Evolutionary conservation across 306 rosid species (phyloP), one percentile per base, ranked within the genome.

Genomic region (Prunus mume): DNA sequence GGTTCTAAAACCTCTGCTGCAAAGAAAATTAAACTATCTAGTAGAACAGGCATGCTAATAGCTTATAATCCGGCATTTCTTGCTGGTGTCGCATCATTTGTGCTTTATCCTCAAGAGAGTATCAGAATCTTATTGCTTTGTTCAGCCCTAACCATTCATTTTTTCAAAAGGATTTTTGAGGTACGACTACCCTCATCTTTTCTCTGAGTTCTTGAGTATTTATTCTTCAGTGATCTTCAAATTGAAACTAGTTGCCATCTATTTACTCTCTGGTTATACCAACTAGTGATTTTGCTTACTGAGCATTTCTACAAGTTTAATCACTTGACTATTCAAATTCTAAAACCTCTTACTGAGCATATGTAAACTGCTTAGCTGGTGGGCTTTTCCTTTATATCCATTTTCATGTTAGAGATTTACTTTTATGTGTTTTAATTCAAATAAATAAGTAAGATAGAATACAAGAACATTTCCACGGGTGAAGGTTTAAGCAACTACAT

Each of bases 101-200:
- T 66, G 66, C 12, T 85, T 18, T 79, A 82, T 34, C 93, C 88
- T 3, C 55, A 54, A 12, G 69, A 78, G 38, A 41, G 63, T 67
- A 5, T 88, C 32, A 87, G 97, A 76, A 65, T 80, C 45, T 45
- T 76, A 0, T 3, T 87, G 62, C 76, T 92, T 74, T 85, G 74
- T 50, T 85, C 79, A 38, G 85, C 87, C 34, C 65, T 90, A 0
- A 80, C 93, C 7, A 6, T 90, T 19, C 97, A 92, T 62, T 92
- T 87, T 87, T 81, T 84, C 80, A 90, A 90, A 80, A 85, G 96
- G 76, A 19, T 85, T 10, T 32, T 81, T 62, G 96, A 92, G 92
- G 97, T 90, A 75, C 45, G 3, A 24, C 38, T 6, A 46, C 10
- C 25, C 15, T 47, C 24, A 54, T 25, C 13, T 32, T 34, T 47